phyloP scores from a whole-genome alignment of 2,329 filamentous ascomycete species.

The Phyllosticta citribraziliensis region DNA sequence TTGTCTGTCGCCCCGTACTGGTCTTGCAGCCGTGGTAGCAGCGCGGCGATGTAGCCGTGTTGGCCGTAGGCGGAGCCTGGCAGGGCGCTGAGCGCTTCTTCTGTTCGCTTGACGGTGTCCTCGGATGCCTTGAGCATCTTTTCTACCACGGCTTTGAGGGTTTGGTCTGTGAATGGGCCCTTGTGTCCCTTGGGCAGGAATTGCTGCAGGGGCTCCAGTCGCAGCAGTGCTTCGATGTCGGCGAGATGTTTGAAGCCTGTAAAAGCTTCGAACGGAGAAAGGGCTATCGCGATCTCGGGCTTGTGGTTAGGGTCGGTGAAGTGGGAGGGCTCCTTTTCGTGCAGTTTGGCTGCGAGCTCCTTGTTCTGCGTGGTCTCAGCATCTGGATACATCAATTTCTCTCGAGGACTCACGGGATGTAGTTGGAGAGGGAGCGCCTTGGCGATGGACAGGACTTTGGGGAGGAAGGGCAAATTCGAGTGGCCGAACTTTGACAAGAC shows the following conservation, averaged over 20 bases:
- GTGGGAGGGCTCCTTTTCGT: slow-evolving; percentile 52
- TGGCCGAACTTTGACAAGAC: slow-evolving; percentile 52
- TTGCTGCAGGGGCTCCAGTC: slow-evolving; percentile 46
- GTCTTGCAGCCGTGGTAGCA: slow-evolving; percentile 53
- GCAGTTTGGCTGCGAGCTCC: slow-evolving; percentile 52
- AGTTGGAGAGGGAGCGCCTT: slow-evolving; percentile 68
- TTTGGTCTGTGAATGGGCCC: slow-evolving; percentile 48
- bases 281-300: slow-evolving; percentile 66
- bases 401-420: slow-evolving; percentile 42
- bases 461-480: slow-evolving; percentile 58
- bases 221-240: slow-evolving; percentile 56
- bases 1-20: slow-evolving; percentile 57
- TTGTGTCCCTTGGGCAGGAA: slow-evolving; percentile 40
- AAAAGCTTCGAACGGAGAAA: slow-evolving; percentile 65
- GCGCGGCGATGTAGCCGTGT: slow-evolving; percentile 59
- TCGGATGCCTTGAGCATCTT: slow-evolving; percentile 44
- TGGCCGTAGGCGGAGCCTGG: slow-evolving; percentile 62
- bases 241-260: slow-evolving; percentile 60
- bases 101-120: slow-evolving; percentile 42
- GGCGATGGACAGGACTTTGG: slow-evolving; percentile 66
- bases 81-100: slow-evolving; percentile 55
- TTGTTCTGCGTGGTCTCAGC: slow-evolving; percentile 40
- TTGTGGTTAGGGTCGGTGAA: slow-evolving; percentile 70
- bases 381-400: slow-evolving; percentile 2
- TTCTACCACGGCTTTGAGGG: slow-evolving; percentile 47